Conservation (phyloP, 2,329 filamentous ascomycete genomes). For the Venturiaceae sp. region DNA sequence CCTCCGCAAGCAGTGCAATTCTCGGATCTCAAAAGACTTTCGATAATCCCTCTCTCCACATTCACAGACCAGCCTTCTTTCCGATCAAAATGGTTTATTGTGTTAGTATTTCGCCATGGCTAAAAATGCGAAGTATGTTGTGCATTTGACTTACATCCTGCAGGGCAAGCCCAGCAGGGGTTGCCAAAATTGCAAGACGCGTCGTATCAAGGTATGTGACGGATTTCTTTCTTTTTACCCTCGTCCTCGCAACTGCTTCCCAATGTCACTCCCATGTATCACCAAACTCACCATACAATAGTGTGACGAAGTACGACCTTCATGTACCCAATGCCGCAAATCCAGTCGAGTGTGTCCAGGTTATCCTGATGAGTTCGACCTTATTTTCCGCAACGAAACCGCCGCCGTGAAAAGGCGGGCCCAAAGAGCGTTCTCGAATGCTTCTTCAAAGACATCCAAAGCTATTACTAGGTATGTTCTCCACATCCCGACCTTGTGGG, state of each 20-base stretch:
- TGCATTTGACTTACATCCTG: background rate
- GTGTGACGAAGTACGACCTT: conserved; percentile 60
- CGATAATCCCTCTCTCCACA: background rate
- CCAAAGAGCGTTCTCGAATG: conserved; percentile 29
- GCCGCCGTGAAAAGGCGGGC: conserved; percentile 56
- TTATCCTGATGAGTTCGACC: conserved; percentile 62
- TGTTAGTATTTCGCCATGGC: background rate
- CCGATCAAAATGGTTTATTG: conserved; percentile 7
- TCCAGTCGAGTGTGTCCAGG: conserved; percentile 55
- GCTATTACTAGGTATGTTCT: conserved; percentile 15
- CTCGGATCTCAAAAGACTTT: background rate
- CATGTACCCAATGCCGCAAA: conserved; percentile 55
- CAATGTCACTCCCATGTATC: background rate
- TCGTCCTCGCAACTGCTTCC: background rate
- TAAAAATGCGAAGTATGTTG: background rate
- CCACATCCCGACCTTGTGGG: conserved; percentile 21
- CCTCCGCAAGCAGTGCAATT: conserved; percentile 2
- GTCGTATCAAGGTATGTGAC: conserved; percentile 58
- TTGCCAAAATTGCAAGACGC: conserved; percentile 65
- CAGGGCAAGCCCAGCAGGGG: conserved; percentile 36
- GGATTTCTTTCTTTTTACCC: conserved; percentile 6
- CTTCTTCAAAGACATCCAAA: conserved; percentile 7
- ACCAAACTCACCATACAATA: conserved; percentile 19
- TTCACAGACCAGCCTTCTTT: background rate
- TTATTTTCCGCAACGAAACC: conserved; percentile 65